Percentiles rank a stretch among this genome's conserved stretches.
These are phyloP conservation scores for Lanmaoa rubissima DNA, from an alignment of 768 basidiomycete species.

Conservation along the genomic window DNA sequence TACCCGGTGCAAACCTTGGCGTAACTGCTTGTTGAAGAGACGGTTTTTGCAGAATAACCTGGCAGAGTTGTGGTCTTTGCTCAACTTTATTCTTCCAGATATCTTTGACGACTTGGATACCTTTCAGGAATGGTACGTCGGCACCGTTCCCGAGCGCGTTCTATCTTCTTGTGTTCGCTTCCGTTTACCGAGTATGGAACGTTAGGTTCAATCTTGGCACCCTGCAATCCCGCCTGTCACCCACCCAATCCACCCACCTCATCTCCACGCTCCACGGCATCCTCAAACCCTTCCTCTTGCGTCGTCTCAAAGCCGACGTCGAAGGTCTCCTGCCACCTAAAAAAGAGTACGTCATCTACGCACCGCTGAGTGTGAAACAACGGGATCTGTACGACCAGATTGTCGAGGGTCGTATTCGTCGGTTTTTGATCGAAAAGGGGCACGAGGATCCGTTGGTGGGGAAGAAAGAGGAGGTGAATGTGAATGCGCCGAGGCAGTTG, in stretches of 20 bases:
- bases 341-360: slow-evolving; percentile 93
- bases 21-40: not conserved
- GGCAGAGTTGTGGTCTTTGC: slow-evolving; percentile 88
- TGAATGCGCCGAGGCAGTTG: slow-evolving; percentile 36
- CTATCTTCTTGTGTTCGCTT: not conserved
- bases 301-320: slow-evolving; percentile 90
- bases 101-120: slow-evolving; percentile 87
- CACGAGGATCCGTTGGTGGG: slow-evolving; percentile 20
- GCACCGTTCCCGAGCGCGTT: not conserved
- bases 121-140: slow-evolving; percentile 81
- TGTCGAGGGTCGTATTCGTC: slow-evolving; percentile 66
- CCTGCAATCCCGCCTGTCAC: slow-evolving; percentile 54
- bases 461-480: slow-evolving; percentile 27
- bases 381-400: slow-evolving; percentile 83
- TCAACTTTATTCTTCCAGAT: slow-evolving; percentile 95
- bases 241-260: slow-evolving; percentile 59
- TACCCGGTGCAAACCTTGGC: not conserved
- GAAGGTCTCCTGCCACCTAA: slow-evolving; percentile 77
- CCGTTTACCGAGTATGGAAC: not conserved
- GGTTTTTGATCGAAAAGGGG: slow-evolving; percentile 49
- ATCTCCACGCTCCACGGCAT: slow-evolving; percentile 84
- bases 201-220: slow-evolving; percentile 71
- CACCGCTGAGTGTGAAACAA: slow-evolving; percentile 80
- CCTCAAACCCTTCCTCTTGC: slow-evolving; percentile 91
- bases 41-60: slow-evolving; percentile 80